A percentile compares a stretch with the other conserved stretches of the same genome.
Conservation (phyloP, 345 rosid species). For the Geranium rotundifolium region DNA sequence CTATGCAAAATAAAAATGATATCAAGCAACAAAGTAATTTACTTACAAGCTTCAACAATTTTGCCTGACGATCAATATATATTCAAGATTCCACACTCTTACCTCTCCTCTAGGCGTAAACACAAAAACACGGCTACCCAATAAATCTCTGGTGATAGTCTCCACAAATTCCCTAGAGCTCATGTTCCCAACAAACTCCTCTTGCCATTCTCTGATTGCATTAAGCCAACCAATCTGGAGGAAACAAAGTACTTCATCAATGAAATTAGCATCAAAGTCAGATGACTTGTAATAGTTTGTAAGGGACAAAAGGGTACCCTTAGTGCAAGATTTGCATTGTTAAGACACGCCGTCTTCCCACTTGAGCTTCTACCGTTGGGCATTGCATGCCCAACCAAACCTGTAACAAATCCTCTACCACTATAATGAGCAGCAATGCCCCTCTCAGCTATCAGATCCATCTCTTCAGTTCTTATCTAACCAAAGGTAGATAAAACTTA, state of each 20-base stretch:
- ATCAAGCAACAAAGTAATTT: background rate
- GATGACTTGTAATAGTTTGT: conserved; percentile 5
- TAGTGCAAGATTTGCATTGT: conserved; percentile 83
- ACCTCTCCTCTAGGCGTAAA: conserved; percentile 86
- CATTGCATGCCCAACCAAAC: conserved; percentile 66
- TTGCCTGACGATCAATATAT: background rate
- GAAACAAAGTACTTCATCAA: conserved; percentile 17
- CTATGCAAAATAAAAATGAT: conserved; percentile 24
- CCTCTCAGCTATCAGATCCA: conserved; percentile 94
- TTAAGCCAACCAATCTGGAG: conserved; percentile 88
- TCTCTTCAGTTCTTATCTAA: conserved; percentile 97
- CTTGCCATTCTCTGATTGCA: conserved; percentile 99
- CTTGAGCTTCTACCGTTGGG: conserved; percentile 56
- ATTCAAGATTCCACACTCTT: conserved; percentile 4
- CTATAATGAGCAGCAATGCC: conserved; percentile 98
- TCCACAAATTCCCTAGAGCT: conserved; percentile 98
- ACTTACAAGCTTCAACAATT: background rate
- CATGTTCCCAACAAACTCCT: conserved; percentile 99
- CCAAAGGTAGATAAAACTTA: conserved; percentile 1
- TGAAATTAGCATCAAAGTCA: conserved; percentile 23
- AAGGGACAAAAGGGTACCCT: conserved; percentile 37
- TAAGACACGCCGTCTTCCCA: conserved; percentile 73
- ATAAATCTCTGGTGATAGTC: conserved; percentile 74
- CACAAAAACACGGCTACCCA: conserved; percentile 93
- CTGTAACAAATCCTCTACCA: conserved; percentile 67